Percentiles rank a stretch among this genome's conserved stretches.
phyloP scores from a whole-genome alignment of 2,329 filamentous ascomycete genomes.

The Phoma herbarum region DNA sequence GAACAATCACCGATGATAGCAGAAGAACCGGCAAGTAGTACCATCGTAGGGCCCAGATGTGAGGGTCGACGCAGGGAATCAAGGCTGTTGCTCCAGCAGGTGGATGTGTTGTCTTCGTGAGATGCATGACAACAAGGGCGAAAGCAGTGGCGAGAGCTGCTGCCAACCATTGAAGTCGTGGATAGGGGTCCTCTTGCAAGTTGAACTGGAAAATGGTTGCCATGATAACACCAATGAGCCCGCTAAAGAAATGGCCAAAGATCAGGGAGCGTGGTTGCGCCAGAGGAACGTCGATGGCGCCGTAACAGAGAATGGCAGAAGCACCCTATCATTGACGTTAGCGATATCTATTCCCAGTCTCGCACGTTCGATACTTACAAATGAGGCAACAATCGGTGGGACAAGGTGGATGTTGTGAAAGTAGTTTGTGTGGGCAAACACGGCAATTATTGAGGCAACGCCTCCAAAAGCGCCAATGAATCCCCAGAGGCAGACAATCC shows the following conservation, averaged over 20 bases:
- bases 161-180: slow-evolving; percentile 54
- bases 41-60: slow-evolving; percentile 55
- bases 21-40: slow-evolving; percentile 54
- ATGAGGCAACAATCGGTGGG: slow-evolving; percentile 54
- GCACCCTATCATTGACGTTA: slow-evolving; percentile 49
- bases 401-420: slow-evolving; percentile 49
- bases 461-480: slow-evolving; percentile 56
- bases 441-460: slow-evolving; percentile 52
- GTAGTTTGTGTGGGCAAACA: slow-evolving; percentile 53
- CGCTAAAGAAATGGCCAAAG: slow-evolving; percentile 56
- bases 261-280: slow-evolving; percentile 57
- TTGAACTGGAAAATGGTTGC: slow-evolving; percentile 55
- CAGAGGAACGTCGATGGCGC: slow-evolving; percentile 55
- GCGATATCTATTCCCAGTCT: neutral
- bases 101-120: slow-evolving; percentile 58
- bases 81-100: slow-evolving; percentile 59
- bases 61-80: slow-evolving; percentile 52
- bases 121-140: slow-evolving; percentile 56
- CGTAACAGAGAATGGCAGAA: slow-evolving; percentile 57
- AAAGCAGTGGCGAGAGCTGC: slow-evolving; percentile 54
- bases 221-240: slow-evolving; percentile 55
- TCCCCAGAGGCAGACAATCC: slow-evolving; percentile 52
- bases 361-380: slow-evolving; percentile 38
- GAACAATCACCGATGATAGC: slow-evolving; percentile 52
- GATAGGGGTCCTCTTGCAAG: slow-evolving; percentile 37